A percentile compares a stretch with the other conserved stretches of the same genome.
Evolutionary conservation across 1,139 yeast species (phyloP).

Genomic region (Pneumocystis oryctolagi): DNA sequence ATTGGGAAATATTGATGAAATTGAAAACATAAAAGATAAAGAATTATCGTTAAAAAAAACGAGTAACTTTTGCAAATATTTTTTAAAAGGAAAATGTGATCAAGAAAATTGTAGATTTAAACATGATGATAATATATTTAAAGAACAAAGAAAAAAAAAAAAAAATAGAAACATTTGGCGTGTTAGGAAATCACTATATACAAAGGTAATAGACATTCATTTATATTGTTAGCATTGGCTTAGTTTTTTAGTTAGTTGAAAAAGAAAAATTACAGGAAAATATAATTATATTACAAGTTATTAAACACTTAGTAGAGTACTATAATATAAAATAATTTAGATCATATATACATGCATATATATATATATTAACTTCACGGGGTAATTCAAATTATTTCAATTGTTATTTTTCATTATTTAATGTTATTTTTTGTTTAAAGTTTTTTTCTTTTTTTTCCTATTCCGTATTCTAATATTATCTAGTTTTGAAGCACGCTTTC

Average conservation of each 20-base stretch:
- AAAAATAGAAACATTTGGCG: conserved; percentile 24
- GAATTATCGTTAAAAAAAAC: not conserved
- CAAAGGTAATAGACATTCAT: not conserved
- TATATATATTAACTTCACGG: not conserved
- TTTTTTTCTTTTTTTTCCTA: conserved; percentile 1
- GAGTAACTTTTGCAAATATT: not conserved
- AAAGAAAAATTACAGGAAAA: conserved; percentile 27
- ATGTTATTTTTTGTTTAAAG: not conserved
- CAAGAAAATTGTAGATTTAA: conserved; percentile 23
- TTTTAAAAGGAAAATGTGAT: conserved; percentile 18
- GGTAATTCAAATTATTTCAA: not conserved
- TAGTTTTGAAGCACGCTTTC: not conserved
- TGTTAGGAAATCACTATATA: conserved; percentile 21
- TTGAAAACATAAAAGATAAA: not conserved
- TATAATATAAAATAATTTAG: not conserved
- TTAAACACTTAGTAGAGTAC: conserved; percentile 15
- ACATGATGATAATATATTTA: conserved; percentile 20
- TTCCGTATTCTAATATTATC: not conserved
- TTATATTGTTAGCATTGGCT: not conserved
- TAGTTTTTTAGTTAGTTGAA: conserved; percentile 21
- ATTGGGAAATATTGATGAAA: conserved; percentile 7
- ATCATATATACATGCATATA: not conserved
- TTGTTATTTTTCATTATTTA: not conserved
- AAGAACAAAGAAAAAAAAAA: conserved; percentile 16
- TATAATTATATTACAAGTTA: conserved; percentile 22